Evolutionary conservation across 1,284 basidiomycete species (phyloP), one percentile per base, ranked within the genome.

Genomic region (Fistulina hepatica): DNA sequence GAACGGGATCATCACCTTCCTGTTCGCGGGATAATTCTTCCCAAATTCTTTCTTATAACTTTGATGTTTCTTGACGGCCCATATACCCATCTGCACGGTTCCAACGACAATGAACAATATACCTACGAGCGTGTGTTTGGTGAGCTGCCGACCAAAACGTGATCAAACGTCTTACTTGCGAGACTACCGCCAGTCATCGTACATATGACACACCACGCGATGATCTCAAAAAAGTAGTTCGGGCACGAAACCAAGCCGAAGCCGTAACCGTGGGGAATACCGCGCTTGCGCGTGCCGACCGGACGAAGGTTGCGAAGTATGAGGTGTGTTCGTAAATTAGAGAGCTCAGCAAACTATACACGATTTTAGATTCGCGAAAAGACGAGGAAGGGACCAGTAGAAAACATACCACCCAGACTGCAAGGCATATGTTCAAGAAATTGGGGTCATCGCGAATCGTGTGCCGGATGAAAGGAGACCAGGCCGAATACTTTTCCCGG

Each of bases 11-110:
- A 94, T 81, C 33, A 76, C 78, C 59, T 81, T 89, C 57, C 90
- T 69, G 33, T 58, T 59, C 43, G 65, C 68, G 1, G 90, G 89
- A 54, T 90, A 93, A 45, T 82, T 75, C 49, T 76, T 78, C 25
- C 89, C 88, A 52, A 97, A 97, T 59, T 97, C 93, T 55, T 82
- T 89, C 68, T 81, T 90, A 66, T 98, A 98, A 43, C 73, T 72
- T 44, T 63, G 67, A 56, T 97, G 92, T 65, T 97, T 98, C 68
- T 93, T 92, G 32, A 75, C 53, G 9, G 94, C 92, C 95, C 94
- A 99, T 9, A 75, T 50, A 17, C 68, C 65, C 91, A 97, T 97
- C 50, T 82, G 81, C 26, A 52, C 73, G 1, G 69, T 65, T 3
- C 75, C 73, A 35, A 89, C 73, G 13, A 66, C 63, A 32, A 80